Base-by-base conservation (phyloP, 352 stramenopile species). In the Phytophthora constricta region DNA sequence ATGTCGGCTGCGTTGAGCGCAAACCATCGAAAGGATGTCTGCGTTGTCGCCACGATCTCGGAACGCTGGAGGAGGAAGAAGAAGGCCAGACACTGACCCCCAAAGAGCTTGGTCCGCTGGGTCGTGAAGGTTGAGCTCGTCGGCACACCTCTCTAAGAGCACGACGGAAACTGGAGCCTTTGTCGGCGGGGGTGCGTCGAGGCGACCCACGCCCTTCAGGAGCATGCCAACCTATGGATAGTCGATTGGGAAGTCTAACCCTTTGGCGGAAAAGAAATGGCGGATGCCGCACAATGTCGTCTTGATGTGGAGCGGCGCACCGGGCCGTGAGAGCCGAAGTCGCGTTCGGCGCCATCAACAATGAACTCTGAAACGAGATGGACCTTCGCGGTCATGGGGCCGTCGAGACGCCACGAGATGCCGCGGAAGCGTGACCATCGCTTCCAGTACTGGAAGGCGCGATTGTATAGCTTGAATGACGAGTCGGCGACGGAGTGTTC, bases 211-310 rank as follows among this genome's bases (percentile, higher is more conserved):
- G 17, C 48, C 41, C 27, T 41, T 55, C 3, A 58, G 14, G 37
- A 59, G 48, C 37, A 59, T 65, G 48, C 23, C 47, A 0, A 47
- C 22, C 27, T 62, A 42, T 62, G 54, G 42, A 53, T 62, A 27
- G 2, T 45, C 2, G 17, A 45, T n/a, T 14, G 55, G 55, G 16
- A 53, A 58, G 10, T 9, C 1, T 1, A 17, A 19, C 1, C 47
- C 58, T 3, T 34, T 16, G 4, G 37, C 47, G 8, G 13, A 52
- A 27, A 10, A 65, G 31, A 37, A 47, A 14, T 53, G 37, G n/a
- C 5, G n/a, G 11, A 46, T 27, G 2, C 47, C 37, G 14, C 23
- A 14, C 1, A 65, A 8, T 0, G 13, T 39, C 1, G 19, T 16
- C 25, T 45, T 51, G 47, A 53, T 58, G 25, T 65, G 3, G 46